These are phyloP conservation scores for Diversispora eburnea DNA, from an alignment of 192 early-diverging fungal species.

Conservation along the genomic window DNA sequence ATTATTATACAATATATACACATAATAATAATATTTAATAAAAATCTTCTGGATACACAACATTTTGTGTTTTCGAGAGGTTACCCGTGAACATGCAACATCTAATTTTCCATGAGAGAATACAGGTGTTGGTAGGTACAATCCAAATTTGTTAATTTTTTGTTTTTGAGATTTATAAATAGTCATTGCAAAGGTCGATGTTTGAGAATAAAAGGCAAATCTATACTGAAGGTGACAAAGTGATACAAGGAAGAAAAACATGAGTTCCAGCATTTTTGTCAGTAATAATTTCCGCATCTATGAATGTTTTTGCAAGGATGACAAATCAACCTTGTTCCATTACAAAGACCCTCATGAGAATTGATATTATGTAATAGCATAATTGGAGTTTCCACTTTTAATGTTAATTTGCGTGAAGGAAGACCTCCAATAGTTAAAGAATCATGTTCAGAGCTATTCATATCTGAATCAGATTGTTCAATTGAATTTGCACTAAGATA, in stretches of 20 bases:
- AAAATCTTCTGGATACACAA: too few species aligned
- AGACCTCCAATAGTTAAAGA: conserved; percentile 20
- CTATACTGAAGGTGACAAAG: conserved; percentile 3
- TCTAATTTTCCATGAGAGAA: conserved; percentile 29
- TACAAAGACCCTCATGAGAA: conserved; percentile 30
- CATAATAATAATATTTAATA: too few species aligned
- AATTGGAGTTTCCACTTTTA: conserved; percentile 31
- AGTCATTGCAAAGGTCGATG: conserved; percentile 28
- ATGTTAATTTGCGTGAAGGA: conserved; percentile 26
- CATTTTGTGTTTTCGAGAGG: too few species aligned
- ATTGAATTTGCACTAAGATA: conserved; percentile 12
- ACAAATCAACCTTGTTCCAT: conserved; percentile 30
- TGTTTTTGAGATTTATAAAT: too few species aligned
- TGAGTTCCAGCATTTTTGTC: conserved; percentile 10
- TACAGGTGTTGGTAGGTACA: conserved; percentile 14
- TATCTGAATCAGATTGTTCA: not conserved
- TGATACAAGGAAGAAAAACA: conserved; percentile 30
- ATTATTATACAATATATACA: too few species aligned
- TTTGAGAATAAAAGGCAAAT: conserved; percentile 19
- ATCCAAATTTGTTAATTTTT: not conserved
- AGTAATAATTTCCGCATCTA: conserved; percentile 16
- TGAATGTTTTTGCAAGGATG: conserved; percentile 8
- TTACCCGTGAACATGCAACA: conserved; percentile 12
- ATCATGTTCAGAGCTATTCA: not conserved
- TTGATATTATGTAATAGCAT: conserved; percentile 34